Percentiles rank a stretch among this genome's conserved stretches.
These are phyloP conservation scores for Phragmites australis DNA, from an alignment of 176 grass and related monocot species.

Conservation along the genomic window DNA sequence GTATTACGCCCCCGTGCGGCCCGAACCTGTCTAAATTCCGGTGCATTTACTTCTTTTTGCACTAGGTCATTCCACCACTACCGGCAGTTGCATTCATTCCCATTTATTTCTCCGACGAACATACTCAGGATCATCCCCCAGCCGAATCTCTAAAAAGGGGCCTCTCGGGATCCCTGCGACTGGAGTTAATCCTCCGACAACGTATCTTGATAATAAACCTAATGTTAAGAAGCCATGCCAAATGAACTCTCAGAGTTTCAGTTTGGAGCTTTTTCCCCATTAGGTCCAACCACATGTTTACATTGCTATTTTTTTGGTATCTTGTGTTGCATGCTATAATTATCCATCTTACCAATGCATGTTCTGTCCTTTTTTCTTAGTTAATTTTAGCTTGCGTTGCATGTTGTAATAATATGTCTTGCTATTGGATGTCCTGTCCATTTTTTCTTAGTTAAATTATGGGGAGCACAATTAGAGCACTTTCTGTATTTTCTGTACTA, in stretches of 20 bases:
- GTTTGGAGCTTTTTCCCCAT: neutral
- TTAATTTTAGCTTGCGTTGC: neutral
- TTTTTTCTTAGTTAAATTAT: constrained; percentile 3
- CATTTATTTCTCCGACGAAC: no score
- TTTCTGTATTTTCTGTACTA: constrained; percentile 24
- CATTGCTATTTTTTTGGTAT: neutral
- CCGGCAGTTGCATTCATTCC: no score
- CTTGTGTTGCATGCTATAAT: constrained; percentile 16
- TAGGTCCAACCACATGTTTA: neutral
- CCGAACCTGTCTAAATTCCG: no score
- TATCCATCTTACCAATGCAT: constrained; percentile 13
- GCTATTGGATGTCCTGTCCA: neutral
- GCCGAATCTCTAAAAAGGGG: no score
- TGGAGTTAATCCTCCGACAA: no score
- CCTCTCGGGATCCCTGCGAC: no score
- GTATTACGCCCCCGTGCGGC: no score
- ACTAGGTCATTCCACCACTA: no score
- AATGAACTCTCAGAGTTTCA: constrained; percentile 3
- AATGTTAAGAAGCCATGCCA: constrained; percentile 3
- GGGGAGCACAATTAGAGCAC: neutral
- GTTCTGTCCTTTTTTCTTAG: neutral
- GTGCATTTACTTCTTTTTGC: no score
- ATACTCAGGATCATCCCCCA: no score
- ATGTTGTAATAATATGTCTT: constrained; percentile 23
- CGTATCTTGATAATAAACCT: neutral